Conservation (phyloP, 176 grass and related monocot species). For the Hyparrhenia diplandra region DNA sequence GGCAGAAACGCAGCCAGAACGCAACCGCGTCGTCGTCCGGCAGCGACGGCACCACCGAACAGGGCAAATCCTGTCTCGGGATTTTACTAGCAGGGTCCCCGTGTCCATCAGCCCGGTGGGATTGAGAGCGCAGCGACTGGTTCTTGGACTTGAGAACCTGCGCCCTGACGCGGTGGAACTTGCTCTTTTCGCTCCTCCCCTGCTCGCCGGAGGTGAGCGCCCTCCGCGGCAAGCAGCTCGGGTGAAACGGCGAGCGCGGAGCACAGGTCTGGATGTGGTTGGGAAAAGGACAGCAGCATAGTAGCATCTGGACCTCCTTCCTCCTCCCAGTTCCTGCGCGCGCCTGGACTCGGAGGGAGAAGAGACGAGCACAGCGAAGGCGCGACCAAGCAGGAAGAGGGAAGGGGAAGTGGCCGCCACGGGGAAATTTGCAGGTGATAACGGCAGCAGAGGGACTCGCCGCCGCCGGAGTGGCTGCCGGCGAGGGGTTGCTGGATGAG, state of each 20-base stretch:
- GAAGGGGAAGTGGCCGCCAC: too few relatives aligned
- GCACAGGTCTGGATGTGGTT: too few relatives aligned
- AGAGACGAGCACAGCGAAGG: not conserved
- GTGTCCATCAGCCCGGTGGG: not conserved
- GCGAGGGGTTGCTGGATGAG: not conserved
- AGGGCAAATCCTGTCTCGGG: not conserved
- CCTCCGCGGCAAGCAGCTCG: slow-evolving; percentile 1
- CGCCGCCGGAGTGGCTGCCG: not conserved
- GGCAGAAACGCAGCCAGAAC: slow-evolving; percentile 41
- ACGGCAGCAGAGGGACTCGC: not conserved
- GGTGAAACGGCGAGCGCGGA: not conserved
- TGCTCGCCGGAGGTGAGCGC: not conserved
- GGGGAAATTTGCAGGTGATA: not conserved
- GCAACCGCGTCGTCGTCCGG: slow-evolving; percentile 36
- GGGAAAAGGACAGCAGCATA: too few relatives aligned
- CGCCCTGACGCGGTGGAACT: slow-evolving; percentile 6
- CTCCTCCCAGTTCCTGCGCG: not conserved
- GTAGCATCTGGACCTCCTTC: too few relatives aligned
- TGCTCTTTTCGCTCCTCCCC: slow-evolving; percentile 23
- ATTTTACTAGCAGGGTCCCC: not conserved
- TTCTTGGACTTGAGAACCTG: slow-evolving; percentile 3
- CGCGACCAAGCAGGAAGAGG: not conserved
- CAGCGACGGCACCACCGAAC: not conserved
- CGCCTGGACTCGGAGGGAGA: not conserved
- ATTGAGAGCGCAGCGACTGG: not conserved